A percentile compares a stretch with the other conserved stretches of the same genome.
These are phyloP conservation scores for Solanum sejunctum DNA, from an alignment of 257 asterid species.

Conservation along the genomic window DNA sequence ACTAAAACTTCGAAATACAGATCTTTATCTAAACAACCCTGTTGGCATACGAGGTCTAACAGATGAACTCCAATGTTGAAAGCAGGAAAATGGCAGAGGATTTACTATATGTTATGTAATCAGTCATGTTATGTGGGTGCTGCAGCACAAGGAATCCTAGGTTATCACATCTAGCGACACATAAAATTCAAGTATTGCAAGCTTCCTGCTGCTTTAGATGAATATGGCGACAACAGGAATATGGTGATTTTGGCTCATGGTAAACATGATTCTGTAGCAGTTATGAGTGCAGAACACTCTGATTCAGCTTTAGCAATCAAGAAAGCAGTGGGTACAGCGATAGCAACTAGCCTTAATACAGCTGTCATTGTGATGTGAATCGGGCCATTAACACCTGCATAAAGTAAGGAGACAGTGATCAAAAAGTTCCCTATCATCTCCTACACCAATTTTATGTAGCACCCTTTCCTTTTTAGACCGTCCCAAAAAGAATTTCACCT, in stretches of 20 bases:
- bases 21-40: background rate
- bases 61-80: background rate
- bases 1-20: background rate
- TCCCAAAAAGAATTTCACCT: no score
- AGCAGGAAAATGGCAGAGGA: background rate
- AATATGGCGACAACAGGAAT: background rate
- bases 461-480: no score
- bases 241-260: background rate
- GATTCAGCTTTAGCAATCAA: background rate
- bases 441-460: background rate
- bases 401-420: background rate
- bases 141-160: background rate
- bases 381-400: slow-evolving; percentile 39
- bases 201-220: background rate
- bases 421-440: background rate
- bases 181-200: background rate
- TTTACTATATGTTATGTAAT: background rate
- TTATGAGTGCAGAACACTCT: background rate
- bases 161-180: background rate
- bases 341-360: slow-evolving; percentile 13
- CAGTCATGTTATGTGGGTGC: background rate
- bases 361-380: slow-evolving; percentile 25
- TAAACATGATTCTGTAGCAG: background rate
- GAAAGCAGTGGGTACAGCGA: background rate
- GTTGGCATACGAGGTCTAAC: background rate